Evolutionary conservation across 2,329 filamentous ascomycete species (phyloP), one percentile per base, ranked within the genome.

Genomic region (Diplodia seriata): DNA sequence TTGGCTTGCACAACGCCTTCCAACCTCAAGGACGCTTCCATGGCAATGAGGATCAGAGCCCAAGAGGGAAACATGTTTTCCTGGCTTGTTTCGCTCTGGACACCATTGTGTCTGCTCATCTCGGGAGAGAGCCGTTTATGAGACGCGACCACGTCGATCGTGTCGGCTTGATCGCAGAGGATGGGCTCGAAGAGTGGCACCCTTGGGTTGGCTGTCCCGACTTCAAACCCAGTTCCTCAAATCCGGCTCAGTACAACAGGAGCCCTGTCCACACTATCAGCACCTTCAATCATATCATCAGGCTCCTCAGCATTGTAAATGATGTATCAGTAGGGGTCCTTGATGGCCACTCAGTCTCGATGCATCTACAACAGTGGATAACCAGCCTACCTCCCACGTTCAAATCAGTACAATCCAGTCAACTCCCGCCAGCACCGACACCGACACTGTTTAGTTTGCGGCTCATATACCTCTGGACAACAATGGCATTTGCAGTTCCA

Each of bases 101-200:
- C 64, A 86, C 85, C 15, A 76, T 89, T 26, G 75, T 89, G 15
- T 84, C 85, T 9, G 75, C 85, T 20, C 80, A 84, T 9, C 78
- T 88, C 3, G 78, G 82, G n/a, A 81, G 81, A 40, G 77, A 81
- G 11, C 81, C 85, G 2, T 84, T 86, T 73, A 80, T 89, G 7
- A 79, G 78, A 67, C 74, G 77, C 11, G 79, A 81, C 15, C 84
- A 87, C 63, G 75, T 86, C 31, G 76, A 81, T n/a, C 76, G 77
- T 47, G 74, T 83, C 36, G 83, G 84, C 11, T 76, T 79, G 2
- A 79, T 90, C 2, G 82, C 86, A 31, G 89, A 91, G 75, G 88
- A 91, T 71, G 89, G 89, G 1, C 79, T 90, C 23, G 90, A 92
- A 73, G 90, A 92, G 78, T 92, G 90, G 90, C 87, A 90, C 71